Base-by-base conservation (phyloP, 345 rosid genomes). In the Rhizophora mangle region DNA sequence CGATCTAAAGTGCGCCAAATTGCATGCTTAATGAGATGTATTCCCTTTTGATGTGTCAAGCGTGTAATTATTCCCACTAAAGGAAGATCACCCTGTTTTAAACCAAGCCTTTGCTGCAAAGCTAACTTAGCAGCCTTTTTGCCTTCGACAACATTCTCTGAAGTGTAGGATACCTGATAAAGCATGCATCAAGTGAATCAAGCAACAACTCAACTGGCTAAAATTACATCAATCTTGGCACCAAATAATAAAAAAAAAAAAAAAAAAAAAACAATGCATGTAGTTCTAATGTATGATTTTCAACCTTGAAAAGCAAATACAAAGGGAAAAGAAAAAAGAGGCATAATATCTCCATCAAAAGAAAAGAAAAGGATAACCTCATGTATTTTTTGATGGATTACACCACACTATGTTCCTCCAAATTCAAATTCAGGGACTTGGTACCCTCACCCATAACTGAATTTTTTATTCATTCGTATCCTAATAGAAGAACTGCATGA, bases 21-120 rank as follows among this genome's bases (percentile, higher is more conserved):
- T 13, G 98, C 98, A 68, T 94, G 95, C 80, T 91, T 87, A 82
- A 94, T 94, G 66, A 91, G 89, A 79, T 88, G 95, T 73, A 91
- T 91, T 74, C 98, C 98, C 82, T 94, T 94, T 79, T 94, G 98
- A 77, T 87, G 97, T 31, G 98, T 94, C 72, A 94, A 88, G 68
- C 97, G 96, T 27, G 90, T 81, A 68, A 91, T 83, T 68, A 91
- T 87, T 64, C 96, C 98, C 19, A 94, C 85, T 65, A 91, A 52
- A 43, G 98, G 98, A 58, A 85, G 82, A 71, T 91, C 90, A 7
- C 82, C 76, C 59, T 0, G 83, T 68, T 75, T 83, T 69, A 94
- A 69, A 64, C 89, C 89, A 81, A 94, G 89, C 73, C 73, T 89
- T 70, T 78, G 85, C 85, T 88, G 96, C 72, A 94, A 78, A 66